A percentile compares a stretch with the other conserved stretches of the same genome.
Evolutionary conservation across 805 yeast genomes (phyloP).

Genomic region (Saccharomycopsis sp.): DNA sequence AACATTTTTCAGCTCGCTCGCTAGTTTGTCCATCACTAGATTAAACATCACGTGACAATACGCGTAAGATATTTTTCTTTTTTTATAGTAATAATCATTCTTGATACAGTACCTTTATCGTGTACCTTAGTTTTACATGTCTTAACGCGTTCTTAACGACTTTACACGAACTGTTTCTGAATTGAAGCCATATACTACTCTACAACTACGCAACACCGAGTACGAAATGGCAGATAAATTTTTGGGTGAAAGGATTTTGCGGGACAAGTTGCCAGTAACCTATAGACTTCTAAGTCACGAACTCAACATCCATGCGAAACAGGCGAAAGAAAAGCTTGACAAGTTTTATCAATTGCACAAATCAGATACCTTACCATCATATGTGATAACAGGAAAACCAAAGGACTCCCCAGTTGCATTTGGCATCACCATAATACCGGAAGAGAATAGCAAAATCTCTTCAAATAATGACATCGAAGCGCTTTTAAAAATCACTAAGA

Average conservation of each 20-base stretch:
- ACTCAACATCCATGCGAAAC: constrained; percentile 32
- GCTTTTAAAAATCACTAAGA: constrained; percentile 26
- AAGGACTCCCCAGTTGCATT: constrained; percentile 11
- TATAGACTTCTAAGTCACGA: constrained; percentile 38
- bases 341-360: constrained; percentile 34
- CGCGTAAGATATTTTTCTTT: too few relatives aligned
- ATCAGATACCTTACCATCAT: constrained; percentile 34
- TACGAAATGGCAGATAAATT: background rate
- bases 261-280: constrained; percentile 24
- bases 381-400: constrained; percentile 34
- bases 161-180: too few relatives aligned
- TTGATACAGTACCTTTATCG: too few relatives aligned
- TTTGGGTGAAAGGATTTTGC: constrained; percentile 2
- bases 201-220: too few relatives aligned
- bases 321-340: constrained; percentile 35
- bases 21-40: background rate
- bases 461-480: constrained; percentile 24
- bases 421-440: constrained; percentile 1
- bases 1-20: background rate
- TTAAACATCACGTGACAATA: background rate
- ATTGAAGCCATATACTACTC: too few relatives aligned
- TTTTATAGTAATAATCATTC: too few relatives aligned
- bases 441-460: constrained; percentile 7
- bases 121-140: too few relatives aligned
- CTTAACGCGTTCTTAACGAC: too few relatives aligned